These are phyloP conservation scores for Agaricus sinodeliciosus DNA, from an alignment of 768 basidiomycete species.

Conservation along the genomic window DNA sequence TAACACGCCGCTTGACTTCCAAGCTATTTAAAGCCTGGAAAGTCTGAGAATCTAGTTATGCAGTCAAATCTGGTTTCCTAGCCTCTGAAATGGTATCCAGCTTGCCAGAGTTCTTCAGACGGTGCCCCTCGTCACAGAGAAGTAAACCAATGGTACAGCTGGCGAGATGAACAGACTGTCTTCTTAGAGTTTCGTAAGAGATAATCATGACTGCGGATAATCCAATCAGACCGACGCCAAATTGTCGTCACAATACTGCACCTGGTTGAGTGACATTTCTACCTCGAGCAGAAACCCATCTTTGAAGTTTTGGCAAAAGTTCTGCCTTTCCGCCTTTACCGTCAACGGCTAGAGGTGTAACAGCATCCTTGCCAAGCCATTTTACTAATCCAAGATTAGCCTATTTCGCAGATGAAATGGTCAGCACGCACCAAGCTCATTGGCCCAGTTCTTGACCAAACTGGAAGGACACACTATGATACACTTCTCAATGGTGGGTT, in stretches of 20 bases:
- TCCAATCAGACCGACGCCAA: neutral
- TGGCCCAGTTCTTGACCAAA: constrained; percentile 97
- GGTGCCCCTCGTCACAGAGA: constrained; percentile 96
- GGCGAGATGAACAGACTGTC: constrained; percentile 67
- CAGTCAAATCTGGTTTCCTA: neutral
- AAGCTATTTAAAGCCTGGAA: constrained; percentile 79
- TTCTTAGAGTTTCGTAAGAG: constrained; percentile 92
- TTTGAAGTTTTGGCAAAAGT: constrained; percentile 67
- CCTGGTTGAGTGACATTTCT: constrained; percentile 91
- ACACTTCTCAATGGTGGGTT: constrained; percentile 89
- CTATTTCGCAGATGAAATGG: neutral
- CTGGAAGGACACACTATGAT: constrained; percentile 97
- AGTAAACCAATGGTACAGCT: constrained; percentile 82
- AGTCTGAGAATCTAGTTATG: constrained; percentile 66
- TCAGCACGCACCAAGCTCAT: constrained; percentile 77
- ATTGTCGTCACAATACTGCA: constrained; percentile 20
- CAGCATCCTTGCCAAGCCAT: constrained; percentile 86
- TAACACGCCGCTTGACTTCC: constrained; percentile 85
- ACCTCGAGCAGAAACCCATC: constrained; percentile 88
- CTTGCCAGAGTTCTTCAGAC: constrained; percentile 90
- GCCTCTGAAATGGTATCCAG: constrained; percentile 1
- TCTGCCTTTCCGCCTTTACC: constrained; percentile 87
- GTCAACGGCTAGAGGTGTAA: constrained; percentile 84
- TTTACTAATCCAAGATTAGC: constrained; percentile 52
- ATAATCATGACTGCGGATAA: constrained; percentile 86